Percentiles rank a stretch among this genome's conserved stretches.
phyloP scores from a whole-genome alignment of 2,329 filamentous ascomycete species.

The Elsinoe australis region DNA sequence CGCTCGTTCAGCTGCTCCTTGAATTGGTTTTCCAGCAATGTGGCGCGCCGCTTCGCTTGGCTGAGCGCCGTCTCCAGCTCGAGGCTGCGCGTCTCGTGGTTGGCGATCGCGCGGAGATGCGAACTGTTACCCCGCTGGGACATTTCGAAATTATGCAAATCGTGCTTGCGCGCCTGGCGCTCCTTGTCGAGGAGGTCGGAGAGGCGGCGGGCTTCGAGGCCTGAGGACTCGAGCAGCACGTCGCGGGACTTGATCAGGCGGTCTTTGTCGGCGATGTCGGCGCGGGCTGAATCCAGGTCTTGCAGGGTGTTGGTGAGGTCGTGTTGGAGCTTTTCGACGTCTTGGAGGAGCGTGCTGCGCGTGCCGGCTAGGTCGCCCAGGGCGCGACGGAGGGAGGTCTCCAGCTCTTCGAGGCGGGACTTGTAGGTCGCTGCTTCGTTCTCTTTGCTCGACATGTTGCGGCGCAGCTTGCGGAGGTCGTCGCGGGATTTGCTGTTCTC shows the following conservation, averaged over 20 bases:
- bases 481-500: slow-evolving; percentile 78
- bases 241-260: slow-evolving; percentile 84
- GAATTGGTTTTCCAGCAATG: slow-evolving; percentile 67
- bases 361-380: slow-evolving; percentile 84
- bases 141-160: slow-evolving; percentile 80
- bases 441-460: slow-evolving; percentile 74
- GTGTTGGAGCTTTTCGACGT: slow-evolving; percentile 73
- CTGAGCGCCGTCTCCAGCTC: slow-evolving; percentile 77
- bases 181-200: slow-evolving; percentile 88
- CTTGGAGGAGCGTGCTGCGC: slow-evolving; percentile 73
- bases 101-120: slow-evolving; percentile 74
- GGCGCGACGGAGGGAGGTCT: slow-evolving; percentile 77
- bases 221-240: slow-evolving; percentile 76
- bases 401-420: slow-evolving; percentile 79
- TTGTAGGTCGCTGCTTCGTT: slow-evolving; percentile 88
- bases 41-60: slow-evolving; percentile 69
- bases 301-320: slow-evolving; percentile 78
- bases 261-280: slow-evolving; percentile 80
- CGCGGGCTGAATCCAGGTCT: slow-evolving; percentile 71
- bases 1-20: slow-evolving; percentile 84
- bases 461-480: slow-evolving; percentile 71
- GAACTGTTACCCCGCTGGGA: slow-evolving; percentile 82
- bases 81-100: slow-evolving; percentile 73
- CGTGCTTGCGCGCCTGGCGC: slow-evolving; percentile 72
- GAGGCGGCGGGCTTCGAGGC: slow-evolving; percentile 75